Percentiles rank a stretch among this genome's conserved stretches.
phyloP scores from a whole-genome alignment of 2,329 filamentous ascomycete species.

The Aspergillus hiratsukae region DNA sequence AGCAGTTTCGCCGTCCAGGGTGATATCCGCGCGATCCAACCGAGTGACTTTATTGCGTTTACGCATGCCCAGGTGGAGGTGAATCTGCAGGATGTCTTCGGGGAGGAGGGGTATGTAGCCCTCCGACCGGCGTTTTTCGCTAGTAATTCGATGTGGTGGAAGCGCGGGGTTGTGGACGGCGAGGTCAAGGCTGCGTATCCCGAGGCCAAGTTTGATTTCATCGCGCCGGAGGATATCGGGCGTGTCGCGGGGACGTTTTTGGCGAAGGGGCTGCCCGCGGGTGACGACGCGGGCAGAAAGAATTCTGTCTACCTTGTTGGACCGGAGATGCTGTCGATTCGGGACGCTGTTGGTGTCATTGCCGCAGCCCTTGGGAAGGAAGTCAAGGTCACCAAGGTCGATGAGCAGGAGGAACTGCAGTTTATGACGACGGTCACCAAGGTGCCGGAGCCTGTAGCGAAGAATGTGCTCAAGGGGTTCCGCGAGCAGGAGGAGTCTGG shows the following conservation, averaged over 20 bases:
- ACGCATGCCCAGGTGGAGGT: slow-evolving; percentile 45
- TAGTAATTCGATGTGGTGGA: slow-evolving; percentile 37
- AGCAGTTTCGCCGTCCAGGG: slow-evolving; percentile 37
- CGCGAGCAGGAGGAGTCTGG: not conserved
- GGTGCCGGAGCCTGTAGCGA: slow-evolving; percentile 16
- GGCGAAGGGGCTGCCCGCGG: slow-evolving; percentile 19
- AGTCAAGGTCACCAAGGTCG: slow-evolving; percentile 20
- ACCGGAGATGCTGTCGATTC: slow-evolving; percentile 29
- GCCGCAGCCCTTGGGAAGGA: slow-evolving; percentile 30
- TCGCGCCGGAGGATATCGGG: slow-evolving; percentile 45
- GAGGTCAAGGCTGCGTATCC: slow-evolving; percentile 31
- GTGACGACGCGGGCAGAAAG: slow-evolving; percentile 9
- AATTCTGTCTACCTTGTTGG: slow-evolving; percentile 34
- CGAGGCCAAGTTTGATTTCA: slow-evolving; percentile 34
- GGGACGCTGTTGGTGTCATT: slow-evolving; percentile 26
- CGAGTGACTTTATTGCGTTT: slow-evolving; percentile 34
- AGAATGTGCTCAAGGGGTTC: not conserved
- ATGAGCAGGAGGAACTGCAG: slow-evolving; percentile 21
- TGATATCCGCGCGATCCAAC: slow-evolving; percentile 22
- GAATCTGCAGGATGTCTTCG: slow-evolving; percentile 40
- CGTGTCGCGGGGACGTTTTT: slow-evolving; percentile 39
- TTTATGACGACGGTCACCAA: slow-evolving; percentile 7
- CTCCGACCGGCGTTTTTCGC: slow-evolving; percentile 44
- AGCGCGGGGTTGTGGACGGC: slow-evolving; percentile 22
- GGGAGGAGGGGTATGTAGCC: slow-evolving; percentile 34